Conservation (phyloP, 2,329 filamentous ascomycete genomes). For the Microdochium bolleyi region DNA sequence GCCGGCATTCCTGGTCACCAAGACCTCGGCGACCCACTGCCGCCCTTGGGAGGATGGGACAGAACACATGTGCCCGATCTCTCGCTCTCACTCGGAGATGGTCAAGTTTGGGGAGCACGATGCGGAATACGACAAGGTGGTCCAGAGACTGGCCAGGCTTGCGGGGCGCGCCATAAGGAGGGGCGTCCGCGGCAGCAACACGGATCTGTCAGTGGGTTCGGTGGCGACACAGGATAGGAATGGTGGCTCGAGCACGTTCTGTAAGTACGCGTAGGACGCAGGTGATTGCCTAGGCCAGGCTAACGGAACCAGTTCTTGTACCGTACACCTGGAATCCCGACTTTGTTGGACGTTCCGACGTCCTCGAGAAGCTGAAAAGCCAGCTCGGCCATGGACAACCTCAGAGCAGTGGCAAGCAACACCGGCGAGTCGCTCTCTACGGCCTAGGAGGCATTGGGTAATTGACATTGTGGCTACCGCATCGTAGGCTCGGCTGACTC, state of each 20-base stretch:
- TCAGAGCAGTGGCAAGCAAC: conserved; percentile 1
- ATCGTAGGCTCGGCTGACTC: conserved; percentile 4
- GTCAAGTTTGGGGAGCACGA: conserved; percentile 15
- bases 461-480: background rate
- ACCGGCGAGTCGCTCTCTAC: conserved; percentile 7
- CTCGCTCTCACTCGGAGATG: conserved; percentile 10
- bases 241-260: background rate
- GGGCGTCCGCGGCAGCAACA: background rate
- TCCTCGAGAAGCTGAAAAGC: conserved; percentile 4
- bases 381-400: conserved; percentile 1
- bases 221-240: background rate
- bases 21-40: conserved; percentile 14
- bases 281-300: background rate
- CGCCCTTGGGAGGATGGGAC: conserved; percentile 11
- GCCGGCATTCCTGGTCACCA: conserved; percentile 10
- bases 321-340: conserved; percentile 6
- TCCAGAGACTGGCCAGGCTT: background rate
- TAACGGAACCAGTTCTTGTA: conserved; percentile 6
- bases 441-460: conserved; percentile 18
- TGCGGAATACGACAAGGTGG: conserved; percentile 4
- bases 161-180: background rate
- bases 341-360: conserved; percentile 6
- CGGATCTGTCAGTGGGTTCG: background rate
- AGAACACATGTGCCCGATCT: conserved; percentile 12
- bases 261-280: background rate